Conservation (phyloP, 2,329 filamentous ascomycete genomes). For the Byssothecium circinans region DNA sequence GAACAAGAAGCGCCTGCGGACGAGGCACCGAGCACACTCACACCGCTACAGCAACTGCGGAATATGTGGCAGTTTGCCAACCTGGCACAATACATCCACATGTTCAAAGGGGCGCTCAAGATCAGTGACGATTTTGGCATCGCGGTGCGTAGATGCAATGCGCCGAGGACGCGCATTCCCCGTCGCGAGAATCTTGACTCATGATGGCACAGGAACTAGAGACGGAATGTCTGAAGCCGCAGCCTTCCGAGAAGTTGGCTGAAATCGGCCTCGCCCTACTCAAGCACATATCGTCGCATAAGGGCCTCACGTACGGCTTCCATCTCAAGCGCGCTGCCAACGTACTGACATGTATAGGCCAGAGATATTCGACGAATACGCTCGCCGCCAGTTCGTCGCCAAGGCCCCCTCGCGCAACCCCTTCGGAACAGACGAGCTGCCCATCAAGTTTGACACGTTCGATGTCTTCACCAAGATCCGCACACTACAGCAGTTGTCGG, state of each 20-base stretch:
- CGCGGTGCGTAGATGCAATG: conserved; percentile 63
- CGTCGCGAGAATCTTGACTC: conserved; percentile 26
- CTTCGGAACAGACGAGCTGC: conserved; percentile 75
- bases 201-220: conserved; percentile 72
- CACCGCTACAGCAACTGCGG: conserved; percentile 66
- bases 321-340: background rate
- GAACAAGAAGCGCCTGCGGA: conserved; percentile 53
- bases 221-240: conserved; percentile 78
- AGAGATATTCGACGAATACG: conserved; percentile 91
- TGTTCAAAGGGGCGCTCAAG: conserved; percentile 87
- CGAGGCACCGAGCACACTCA: conserved; percentile 46
- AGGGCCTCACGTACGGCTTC: conserved; percentile 77
- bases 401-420: conserved; percentile 81
- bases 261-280: conserved; percentile 84
- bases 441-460: conserved; percentile 76
- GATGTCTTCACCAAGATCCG: conserved; percentile 80
- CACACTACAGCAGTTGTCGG: conserved; percentile 83
- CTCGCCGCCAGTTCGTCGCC: conserved; percentile 81
- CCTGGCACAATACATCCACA: conserved; percentile 87
- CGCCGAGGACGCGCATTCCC: conserved; percentile 13
- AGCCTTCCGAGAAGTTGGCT: conserved; percentile 69
- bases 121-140: conserved; percentile 87
- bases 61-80: conserved; percentile 97
- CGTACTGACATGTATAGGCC: conserved; percentile 53
- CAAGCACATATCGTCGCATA: conserved; percentile 92